Base-by-base conservation (phyloP, 2,329 filamentous ascomycete genomes). In the Ilyonectria robusta region DNA sequence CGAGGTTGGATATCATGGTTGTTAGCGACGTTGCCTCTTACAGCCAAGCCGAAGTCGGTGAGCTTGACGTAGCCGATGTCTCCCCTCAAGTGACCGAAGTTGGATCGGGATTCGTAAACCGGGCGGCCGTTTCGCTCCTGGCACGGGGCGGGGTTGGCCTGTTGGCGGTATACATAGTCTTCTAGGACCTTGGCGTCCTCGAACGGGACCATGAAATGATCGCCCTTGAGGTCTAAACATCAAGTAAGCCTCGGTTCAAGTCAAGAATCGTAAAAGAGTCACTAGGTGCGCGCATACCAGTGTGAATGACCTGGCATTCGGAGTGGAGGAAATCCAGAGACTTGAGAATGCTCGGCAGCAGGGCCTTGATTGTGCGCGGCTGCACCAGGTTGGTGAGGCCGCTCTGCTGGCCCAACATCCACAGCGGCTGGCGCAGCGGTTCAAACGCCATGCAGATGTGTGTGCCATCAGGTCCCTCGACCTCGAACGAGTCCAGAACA, bases 311-410 rank as follows among this genome's bases (percentile, higher is more conserved):
- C 56, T 76, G 78, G 65, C 80, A 83, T 37, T 80, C 75, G 1
- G 77, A 72, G 67, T 84, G 81, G 6, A 84, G 76, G 68, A 81
- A 83, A 46, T 84, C 78, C 2, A 84, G 76, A 3, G 78, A 79
- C 48, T 75, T 62, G 13, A 84, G 78, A 60, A 84, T 76, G 61
- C 76, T 73, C 56, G 75, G 76, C 59, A 84, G 66, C n/a, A 75
- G 48, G 0, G 72, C 46, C 60, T 74, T 76, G 60, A 76, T 70
- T 11, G 62, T 70, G 6, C 67, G 70, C 17, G 73, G 69, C n/a
- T 72, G 69, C 2, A 75, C 67, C 10, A 71, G 46, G 21, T 64
- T 67, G 23, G 55, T 70, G 6, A 68, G 58, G 9, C 69, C 66
- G 11, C 66, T 70, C 54, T 74, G 72, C 63, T 72, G 73, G 7